These are phyloP conservation scores for Baorangia bicolor DNA, from an alignment of 768 basidiomycete species.

Conservation along the genomic window DNA sequence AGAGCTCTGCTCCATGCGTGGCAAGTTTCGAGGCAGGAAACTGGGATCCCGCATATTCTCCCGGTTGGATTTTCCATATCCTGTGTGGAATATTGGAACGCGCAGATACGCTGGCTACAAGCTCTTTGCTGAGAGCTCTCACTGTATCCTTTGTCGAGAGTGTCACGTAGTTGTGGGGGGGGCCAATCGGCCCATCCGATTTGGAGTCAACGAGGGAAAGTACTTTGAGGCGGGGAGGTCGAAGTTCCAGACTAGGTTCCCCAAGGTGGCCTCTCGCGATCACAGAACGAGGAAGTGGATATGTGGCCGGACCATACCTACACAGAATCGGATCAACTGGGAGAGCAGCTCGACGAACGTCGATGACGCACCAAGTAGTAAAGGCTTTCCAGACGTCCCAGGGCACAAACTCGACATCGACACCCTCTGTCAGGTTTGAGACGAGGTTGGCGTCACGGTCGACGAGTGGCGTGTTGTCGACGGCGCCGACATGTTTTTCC, in stretches of 20 bases:
- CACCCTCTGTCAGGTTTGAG: conserved; percentile 52
- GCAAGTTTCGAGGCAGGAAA: conserved; percentile 29
- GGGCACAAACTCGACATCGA: conserved; percentile 77
- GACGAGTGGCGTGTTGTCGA: conserved; percentile 71
- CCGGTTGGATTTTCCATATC: conserved; percentile 59
- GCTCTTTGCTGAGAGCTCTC: conserved; percentile 38
- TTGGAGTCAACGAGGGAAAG: conserved; percentile 41
- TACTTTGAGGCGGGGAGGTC: conserved; percentile 63
- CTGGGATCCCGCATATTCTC: conserved; percentile 33
- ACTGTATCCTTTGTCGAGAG: conserved; percentile 56
- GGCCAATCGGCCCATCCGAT: conserved; percentile 28
- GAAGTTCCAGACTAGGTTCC: conserved; percentile 63
- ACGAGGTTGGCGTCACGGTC: conserved; percentile 48
- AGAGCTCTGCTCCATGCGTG: conserved; percentile 37
- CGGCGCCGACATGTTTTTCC: conserved; percentile 66
- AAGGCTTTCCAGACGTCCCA: conserved; percentile 69
- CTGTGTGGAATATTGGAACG: conserved; percentile 44
- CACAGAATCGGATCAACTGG: neutral
- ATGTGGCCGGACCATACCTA: conserved; percentile 70
- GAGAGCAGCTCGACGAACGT: neutral
- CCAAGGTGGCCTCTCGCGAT: conserved; percentile 55
- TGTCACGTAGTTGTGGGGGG: conserved; percentile 37
- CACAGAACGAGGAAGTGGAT: conserved; percentile 64
- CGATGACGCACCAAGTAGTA: conserved; percentile 48
- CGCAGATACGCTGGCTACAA: conserved; percentile 40